Percentiles rank a stretch among this genome's conserved stretches.
Conservation (phyloP, 352 stramenopile species). For the Thalassiosira mediterranea region DNA sequence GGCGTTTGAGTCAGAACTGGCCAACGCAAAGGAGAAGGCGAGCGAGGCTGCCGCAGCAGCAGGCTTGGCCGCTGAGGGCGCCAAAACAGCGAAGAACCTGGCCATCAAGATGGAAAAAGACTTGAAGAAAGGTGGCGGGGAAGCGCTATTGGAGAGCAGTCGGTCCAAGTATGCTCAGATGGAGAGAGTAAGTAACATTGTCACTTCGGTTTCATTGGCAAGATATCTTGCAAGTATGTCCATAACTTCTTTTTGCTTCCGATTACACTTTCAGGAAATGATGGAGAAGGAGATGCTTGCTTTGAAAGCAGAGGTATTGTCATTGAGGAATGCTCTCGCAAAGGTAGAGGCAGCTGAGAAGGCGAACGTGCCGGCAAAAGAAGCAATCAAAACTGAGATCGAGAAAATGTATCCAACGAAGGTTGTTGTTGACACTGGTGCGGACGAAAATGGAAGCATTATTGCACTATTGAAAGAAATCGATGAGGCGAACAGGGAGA, state of each 20-base stretch:
- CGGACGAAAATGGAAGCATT: constrained; percentile 42
- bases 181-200: too few relatives aligned
- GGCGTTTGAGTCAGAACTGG: constrained; percentile 39
- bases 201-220: too few relatives aligned
- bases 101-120: constrained; percentile 36
- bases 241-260: too few relatives aligned
- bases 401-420: constrained; percentile 37
- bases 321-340: constrained; percentile 1
- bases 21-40: constrained; percentile 33
- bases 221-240: too few relatives aligned
- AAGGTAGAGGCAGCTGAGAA: constrained; percentile 8
- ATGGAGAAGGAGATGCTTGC: constrained; percentile 1
- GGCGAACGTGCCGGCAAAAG: not conserved
- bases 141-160: constrained; percentile 30
- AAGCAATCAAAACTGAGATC: constrained; percentile 38
- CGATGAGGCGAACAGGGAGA: constrained; percentile 47
- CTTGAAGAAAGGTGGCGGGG: constrained; percentile 8
- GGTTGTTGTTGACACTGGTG: constrained; percentile 40
- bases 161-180: constrained; percentile 27
- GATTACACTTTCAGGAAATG: too few relatives aligned
- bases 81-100: constrained; percentile 39
- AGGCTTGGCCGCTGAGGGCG: constrained; percentile 34
- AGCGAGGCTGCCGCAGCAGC: constrained; percentile 39
- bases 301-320: constrained; percentile 6
- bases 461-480: constrained; percentile 52